Conservation (phyloP, 306 rosid genomes). For the Delonix regia region DNA sequence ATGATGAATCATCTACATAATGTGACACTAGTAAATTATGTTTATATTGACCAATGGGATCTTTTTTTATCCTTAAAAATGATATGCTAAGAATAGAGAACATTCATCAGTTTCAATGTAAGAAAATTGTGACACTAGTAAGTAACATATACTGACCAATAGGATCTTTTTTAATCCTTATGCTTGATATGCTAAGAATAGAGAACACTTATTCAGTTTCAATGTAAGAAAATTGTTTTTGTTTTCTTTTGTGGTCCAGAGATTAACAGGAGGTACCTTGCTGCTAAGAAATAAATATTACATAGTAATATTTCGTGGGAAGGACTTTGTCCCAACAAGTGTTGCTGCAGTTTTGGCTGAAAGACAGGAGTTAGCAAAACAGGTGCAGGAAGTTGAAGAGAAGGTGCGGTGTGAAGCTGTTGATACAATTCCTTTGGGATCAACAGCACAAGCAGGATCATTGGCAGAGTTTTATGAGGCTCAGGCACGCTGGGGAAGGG, state of each 20-base stretch:
- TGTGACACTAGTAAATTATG: conserved; percentile 26
- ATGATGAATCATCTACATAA: conserved; percentile 11
- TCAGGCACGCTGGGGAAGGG: conserved; percentile 83
- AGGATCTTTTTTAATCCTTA: background rate
- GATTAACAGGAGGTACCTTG: conserved; percentile 88
- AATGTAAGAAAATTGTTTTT: conserved; percentile 16
- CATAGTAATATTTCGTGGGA: conserved; percentile 92
- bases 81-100: conserved; percentile 23
- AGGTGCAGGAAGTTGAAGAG: conserved; percentile 82
- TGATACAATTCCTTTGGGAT: conserved; percentile 44
- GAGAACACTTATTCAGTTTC: conserved; percentile 15
- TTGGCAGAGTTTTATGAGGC: conserved; percentile 89
- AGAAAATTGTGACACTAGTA: background rate
- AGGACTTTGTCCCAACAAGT: conserved; percentile 86
- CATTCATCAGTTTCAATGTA: conserved; percentile 20
- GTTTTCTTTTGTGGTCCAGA: conserved; percentile 56
- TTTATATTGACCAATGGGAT: background rate
- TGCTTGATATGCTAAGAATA: conserved; percentile 27
- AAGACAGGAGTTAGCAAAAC: conserved; percentile 76
- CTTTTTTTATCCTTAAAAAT: background rate
- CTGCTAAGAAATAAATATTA: conserved; percentile 86
- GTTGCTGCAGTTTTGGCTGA: conserved; percentile 78
- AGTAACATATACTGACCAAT: background rate
- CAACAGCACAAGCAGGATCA: conserved; percentile 76
- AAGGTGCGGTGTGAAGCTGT: conserved; percentile 53